phyloP scores from a whole-genome alignment of 208 protist species.

The Leishmania gerbilli region DNA sequence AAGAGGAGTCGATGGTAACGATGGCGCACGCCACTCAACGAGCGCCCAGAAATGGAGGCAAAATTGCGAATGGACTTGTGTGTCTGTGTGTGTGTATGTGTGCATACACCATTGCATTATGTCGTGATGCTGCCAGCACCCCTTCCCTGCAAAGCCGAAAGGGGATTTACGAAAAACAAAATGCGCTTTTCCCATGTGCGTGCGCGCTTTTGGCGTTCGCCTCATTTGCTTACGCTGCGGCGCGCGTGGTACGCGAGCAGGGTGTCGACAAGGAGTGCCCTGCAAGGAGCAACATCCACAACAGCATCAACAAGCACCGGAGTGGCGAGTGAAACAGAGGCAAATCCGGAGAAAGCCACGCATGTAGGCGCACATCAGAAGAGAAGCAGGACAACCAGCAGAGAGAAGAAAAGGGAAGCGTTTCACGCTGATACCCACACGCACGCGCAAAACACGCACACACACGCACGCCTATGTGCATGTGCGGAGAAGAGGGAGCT shows the following conservation, averaged over 20 bases:
- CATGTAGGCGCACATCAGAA: not conserved
- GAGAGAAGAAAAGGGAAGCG: not conserved
- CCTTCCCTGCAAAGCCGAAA: not conserved
- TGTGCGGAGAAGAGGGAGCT: not conserved
- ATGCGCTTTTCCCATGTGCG: not conserved
- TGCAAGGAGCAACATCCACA: not conserved
- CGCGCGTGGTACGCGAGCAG: not conserved
- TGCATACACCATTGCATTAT: not conserved
- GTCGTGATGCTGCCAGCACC: not conserved
- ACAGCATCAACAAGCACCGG: not conserved
- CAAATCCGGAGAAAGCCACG: not conserved
- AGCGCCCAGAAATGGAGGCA: not conserved
- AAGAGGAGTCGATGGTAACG: not conserved
- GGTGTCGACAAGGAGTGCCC: not conserved
- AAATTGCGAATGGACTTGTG: not conserved
- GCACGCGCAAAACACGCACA: not conserved
- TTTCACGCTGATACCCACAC: not conserved
- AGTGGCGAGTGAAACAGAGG: not conserved
- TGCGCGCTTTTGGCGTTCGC: not conserved
- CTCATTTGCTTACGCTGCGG: not conserved
- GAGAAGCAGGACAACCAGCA: not conserved
- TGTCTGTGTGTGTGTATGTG: constrained; percentile 1
- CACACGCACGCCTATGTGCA: not conserved
- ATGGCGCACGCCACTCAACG: not conserved
- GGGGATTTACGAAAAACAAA: not conserved